Base-by-base conservation (phyloP, 2,329 filamentous ascomycete genomes). In the Neodidymelliopsis sp. region DNA sequence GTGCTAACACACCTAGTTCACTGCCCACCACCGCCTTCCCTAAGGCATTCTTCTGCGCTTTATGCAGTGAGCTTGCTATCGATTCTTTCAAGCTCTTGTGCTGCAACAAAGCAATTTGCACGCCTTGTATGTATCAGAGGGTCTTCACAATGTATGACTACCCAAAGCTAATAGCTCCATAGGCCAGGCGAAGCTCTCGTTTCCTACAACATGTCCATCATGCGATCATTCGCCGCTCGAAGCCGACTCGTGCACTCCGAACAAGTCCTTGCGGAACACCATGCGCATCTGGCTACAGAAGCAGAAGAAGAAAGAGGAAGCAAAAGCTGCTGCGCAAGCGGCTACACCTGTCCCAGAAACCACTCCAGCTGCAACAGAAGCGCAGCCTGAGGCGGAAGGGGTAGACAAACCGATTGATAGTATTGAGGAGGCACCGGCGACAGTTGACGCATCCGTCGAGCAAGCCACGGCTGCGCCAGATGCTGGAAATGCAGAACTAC, bases 21-120 rank as follows among this genome's bases (percentile, higher is more conserved):
- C 81, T 96, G 52, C 79, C 84, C 15, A 84, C 88, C 58, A 90
- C 93, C 64, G 90, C 94, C 55, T 91, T 97, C 49, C 94, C 94
- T n/a, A 91, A 92, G 66, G 97, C 96, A 80, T 83, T 99, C 57
- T 89, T 92, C 75, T 99, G 94, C 79, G 91, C 91, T 41, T 90
- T 91, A 62, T 99, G 94, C 76, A 94, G 89, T 77, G 91, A 90
- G 73, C 81, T 97, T 49, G 92, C 91, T 22, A 79, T 96, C 57
- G 95, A 97, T 71, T 90, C 93, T 7, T 96, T 91, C 72, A 89
- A 92, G 56, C 80, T 97, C 20, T 90, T 92, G 1, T 99, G 94
- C 75, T 99, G 94, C 74, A 94, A 97, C 68, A 93, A 96, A 70
- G 87, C 89, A 29, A 96, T 97, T 49, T 97, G 94, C 79, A 89